These are phyloP conservation scores for Suillus decipiens DNA, from an alignment of 768 basidiomycete genomes.

Conservation along the genomic window DNA sequence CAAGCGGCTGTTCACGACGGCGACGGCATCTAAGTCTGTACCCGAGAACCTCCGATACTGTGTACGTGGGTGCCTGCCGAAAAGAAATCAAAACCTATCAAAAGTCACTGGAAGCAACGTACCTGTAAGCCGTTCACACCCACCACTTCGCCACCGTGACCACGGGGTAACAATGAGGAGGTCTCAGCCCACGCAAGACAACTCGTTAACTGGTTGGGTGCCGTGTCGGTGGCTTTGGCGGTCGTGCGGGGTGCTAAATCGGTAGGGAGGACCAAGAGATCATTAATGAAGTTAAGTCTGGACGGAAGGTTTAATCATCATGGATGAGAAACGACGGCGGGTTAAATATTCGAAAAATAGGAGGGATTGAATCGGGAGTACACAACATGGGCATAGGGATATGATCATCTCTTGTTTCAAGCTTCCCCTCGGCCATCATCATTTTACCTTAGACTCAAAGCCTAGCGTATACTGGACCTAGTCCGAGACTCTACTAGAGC, in stretches of 20 bases:
- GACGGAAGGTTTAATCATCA: not conserved
- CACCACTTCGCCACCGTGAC: not conserved
- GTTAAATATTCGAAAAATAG: not conserved
- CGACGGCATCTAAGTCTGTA: not conserved
- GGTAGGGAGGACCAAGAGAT: not conserved
- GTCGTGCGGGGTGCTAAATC: not conserved
- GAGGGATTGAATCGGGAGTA: not conserved
- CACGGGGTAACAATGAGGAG: not conserved
- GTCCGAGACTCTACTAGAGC: not conserved
- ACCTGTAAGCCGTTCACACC: constrained; percentile 2
- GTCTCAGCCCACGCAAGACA: not conserved
- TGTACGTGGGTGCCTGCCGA: not conserved
- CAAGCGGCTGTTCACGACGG: not conserved
- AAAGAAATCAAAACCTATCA: not conserved
- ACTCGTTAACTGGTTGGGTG: not conserved
- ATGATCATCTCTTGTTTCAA: not conserved
- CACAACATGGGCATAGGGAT: not conserved
- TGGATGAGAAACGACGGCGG: not conserved
- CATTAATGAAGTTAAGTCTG: not conserved
- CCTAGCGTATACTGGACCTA: not conserved
- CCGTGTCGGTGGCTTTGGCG: too few species aligned
- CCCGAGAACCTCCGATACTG: not conserved
- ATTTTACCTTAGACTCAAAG: not conserved
- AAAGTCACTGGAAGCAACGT: not conserved
- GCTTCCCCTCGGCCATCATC: not conserved